Evolutionary conservation across 768 basidiomycete genomes (phyloP).

Genomic region (Cyclocybe cylindracea): DNA sequence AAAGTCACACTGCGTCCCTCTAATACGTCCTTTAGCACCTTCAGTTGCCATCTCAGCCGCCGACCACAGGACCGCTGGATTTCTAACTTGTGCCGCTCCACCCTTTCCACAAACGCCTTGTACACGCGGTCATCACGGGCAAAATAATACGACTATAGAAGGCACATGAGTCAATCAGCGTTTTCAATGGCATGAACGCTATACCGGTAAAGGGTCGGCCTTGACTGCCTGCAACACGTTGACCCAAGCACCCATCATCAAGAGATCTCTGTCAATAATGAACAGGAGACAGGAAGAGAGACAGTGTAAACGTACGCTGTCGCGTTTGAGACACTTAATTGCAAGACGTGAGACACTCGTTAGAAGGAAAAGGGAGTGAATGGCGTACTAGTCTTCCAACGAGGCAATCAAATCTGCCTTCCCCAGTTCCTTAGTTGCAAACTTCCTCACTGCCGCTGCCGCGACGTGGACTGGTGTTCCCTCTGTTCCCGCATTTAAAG

Average conservation of each 20-base stretch:
- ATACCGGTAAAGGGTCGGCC: constrained; percentile 73
- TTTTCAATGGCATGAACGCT: constrained; percentile 17
- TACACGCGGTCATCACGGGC: constrained; percentile 90
- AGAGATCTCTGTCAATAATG: constrained; percentile 51
- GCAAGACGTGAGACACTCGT: constrained; percentile 1
- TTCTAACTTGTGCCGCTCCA: constrained; percentile 42
- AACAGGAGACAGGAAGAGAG: neutral
- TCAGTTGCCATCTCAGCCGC: constrained; percentile 71
- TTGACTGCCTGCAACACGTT: constrained; percentile 57
- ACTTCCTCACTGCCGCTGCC: constrained; percentile 74
- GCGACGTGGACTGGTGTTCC: constrained; percentile 80
- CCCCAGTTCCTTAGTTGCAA: constrained; percentile 84
- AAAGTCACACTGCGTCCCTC: constrained; percentile 69
- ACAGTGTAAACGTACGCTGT: constrained; percentile 44
- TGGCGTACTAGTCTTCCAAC: constrained; percentile 85
- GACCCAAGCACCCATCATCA: constrained; percentile 83
- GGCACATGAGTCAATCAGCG: neutral
- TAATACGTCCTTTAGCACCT: constrained; percentile 59
- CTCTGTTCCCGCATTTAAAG: constrained; percentile 64
- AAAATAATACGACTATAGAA: constrained; percentile 79
- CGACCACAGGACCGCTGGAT: constrained; percentile 52
- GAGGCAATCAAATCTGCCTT: constrained; percentile 78
- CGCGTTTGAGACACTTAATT: constrained; percentile 80
- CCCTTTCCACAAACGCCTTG: constrained; percentile 60
- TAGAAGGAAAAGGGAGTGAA: neutral